A percentile compares a stretch with the other conserved stretches of the same genome.
These are phyloP conservation scores for Talaromyces sp. DNA, from an alignment of 2,329 filamentous ascomycete species.

Conservation along the genomic window DNA sequence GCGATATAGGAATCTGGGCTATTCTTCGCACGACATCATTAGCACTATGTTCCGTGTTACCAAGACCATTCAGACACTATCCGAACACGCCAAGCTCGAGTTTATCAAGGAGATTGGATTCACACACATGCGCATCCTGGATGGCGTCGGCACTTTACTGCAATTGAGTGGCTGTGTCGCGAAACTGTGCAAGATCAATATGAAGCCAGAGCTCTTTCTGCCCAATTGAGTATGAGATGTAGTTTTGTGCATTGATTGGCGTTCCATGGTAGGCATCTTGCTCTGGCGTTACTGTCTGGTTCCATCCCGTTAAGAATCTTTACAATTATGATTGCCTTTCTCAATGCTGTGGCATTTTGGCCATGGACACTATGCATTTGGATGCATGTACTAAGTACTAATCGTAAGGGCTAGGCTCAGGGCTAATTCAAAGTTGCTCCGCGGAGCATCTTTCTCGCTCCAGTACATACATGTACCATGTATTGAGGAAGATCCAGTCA, in stretches of 20 bases:
- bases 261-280: constrained; percentile 3
- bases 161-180: constrained; percentile 92
- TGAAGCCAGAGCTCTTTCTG: constrained; percentile 81
- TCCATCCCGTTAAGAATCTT: neutral
- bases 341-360: neutral
- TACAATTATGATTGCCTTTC: neutral
- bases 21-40: constrained; percentile 98
- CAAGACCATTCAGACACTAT: constrained; percentile 87
- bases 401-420: neutral
- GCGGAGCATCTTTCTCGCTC: neutral
- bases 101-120: constrained; percentile 99
- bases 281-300: neutral
- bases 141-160: constrained; percentile 90
- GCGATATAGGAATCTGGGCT: constrained; percentile 66
- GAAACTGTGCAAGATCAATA: constrained; percentile 89
- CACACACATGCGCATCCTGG: constrained; percentile 98
- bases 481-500: too few relatives aligned
- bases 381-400: neutral
- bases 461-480: too few relatives aligned
- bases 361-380: neutral
- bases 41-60: constrained; percentile 99
- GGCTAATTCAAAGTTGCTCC: neutral
- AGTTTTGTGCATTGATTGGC: constrained; percentile 9
- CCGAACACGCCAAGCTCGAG: constrained; percentile 91
- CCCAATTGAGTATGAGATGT: constrained; percentile 25